Conservation (phyloP, 257 asterid species). For the Thymus quinquecostatus region DNA sequence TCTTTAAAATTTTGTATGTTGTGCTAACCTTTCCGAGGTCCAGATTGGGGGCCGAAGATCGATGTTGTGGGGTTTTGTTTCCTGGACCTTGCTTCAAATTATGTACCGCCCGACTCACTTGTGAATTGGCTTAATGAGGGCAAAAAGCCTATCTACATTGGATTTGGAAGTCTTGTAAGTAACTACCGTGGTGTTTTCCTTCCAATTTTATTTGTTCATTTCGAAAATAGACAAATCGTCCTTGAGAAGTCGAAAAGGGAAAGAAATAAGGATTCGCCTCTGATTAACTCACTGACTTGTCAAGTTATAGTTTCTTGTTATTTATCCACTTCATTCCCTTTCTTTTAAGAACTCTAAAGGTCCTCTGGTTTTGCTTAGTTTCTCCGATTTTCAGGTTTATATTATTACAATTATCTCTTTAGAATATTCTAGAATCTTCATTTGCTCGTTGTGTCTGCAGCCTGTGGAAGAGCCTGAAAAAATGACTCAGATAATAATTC, state of each 20-base stretch:
- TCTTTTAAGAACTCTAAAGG: not conserved
- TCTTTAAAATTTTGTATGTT: not conserved
- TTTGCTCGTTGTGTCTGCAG: slow-evolving; percentile 42
- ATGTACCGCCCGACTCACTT: slow-evolving; percentile 74
- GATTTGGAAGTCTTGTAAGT: slow-evolving; percentile 98
- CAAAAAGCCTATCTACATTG: slow-evolving; percentile 79
- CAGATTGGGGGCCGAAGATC: slow-evolving; percentile 94
- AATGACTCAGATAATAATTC: slow-evolving; percentile 78
- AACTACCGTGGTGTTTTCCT: not conserved
- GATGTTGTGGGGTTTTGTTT: slow-evolving; percentile 96
- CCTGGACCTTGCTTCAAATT: slow-evolving; percentile 88
- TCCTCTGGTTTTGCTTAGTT: not conserved
- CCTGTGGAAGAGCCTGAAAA: slow-evolving; percentile 87
- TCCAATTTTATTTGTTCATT: not conserved
- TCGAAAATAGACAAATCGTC: not conserved
- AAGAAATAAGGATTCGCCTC: too few relatives aligned
- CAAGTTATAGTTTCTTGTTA: too few relatives aligned
- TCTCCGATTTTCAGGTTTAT: not conserved
- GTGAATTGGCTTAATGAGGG: slow-evolving; percentile 79
- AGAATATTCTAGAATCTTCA: not conserved
- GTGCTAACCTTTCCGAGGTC: slow-evolving; percentile 32
- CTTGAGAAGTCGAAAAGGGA: too few relatives aligned
- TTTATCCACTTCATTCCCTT: not conserved
- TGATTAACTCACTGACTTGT: too few relatives aligned
- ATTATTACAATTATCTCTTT: not conserved